phyloP scores from a whole-genome alignment of 83 land plant genomes.

The Picea abies region DNA sequence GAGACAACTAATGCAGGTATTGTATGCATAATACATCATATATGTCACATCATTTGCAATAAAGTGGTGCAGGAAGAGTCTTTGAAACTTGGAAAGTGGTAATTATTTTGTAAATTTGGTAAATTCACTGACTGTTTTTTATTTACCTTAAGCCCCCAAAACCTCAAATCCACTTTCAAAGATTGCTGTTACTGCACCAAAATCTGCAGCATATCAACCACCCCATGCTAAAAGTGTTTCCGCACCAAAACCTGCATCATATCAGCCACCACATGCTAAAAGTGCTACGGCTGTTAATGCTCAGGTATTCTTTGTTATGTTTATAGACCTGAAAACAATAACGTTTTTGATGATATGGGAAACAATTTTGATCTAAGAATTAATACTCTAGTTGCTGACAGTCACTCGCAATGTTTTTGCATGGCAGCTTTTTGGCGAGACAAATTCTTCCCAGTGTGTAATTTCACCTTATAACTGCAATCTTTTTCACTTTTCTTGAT shows the following conservation, averaged over 20 bases:
- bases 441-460: conserved; percentile 50
- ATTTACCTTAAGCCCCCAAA: not conserved
- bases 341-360: not conserved
- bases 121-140: not conserved
- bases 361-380: not conserved
- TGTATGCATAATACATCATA: conserved; percentile 13
- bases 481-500: not conserved
- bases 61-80: not conserved
- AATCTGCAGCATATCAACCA: conserved; percentile 91
- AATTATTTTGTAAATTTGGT: not conserved
- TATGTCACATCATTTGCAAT: not conserved
- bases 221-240: conserved; percentile 67
- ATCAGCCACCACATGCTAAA: conserved; percentile 93
- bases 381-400: not conserved
- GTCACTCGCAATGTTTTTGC: not conserved
- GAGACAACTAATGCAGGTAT: conserved; percentile 38
- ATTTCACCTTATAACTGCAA: not conserved
- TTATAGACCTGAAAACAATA: not conserved
- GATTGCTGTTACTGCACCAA: conserved; percentile 34
- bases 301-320: conserved; percentile 42
- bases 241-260: conserved; percentile 79
- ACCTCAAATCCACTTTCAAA: conserved; percentile 17
- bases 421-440: conserved; percentile 62
- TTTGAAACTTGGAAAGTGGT: not conserved
- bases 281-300: conserved; percentile 71